Evolutionary conservation across 805 yeast species (phyloP).

Genomic region (Ogataea angusta): DNA sequence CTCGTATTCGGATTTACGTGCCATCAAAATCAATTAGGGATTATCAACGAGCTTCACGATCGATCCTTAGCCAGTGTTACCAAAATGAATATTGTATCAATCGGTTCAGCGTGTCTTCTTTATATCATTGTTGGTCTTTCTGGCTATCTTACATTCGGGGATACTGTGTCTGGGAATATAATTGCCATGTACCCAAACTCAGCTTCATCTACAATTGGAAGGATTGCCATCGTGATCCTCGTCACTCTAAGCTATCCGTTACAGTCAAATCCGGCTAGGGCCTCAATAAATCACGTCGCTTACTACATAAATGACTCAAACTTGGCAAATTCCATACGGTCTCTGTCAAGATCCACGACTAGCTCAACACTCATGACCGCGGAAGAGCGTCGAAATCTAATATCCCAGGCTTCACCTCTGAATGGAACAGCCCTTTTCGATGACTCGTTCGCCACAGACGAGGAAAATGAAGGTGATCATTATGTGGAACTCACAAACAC

Average conservation of each 20-base stretch:
- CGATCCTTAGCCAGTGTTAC: conserved; percentile 46
- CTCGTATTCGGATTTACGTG: conserved; percentile 94
- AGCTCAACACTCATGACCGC: conserved; percentile 12
- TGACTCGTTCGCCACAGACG: conserved; percentile 16
- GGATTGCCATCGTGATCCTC: conserved; percentile 73
- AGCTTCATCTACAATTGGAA: conserved; percentile 68
- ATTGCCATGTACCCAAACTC: conserved; percentile 71
- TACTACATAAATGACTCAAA: conserved; percentile 40
- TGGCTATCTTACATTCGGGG: conserved; percentile 88
- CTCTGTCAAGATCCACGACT: conserved; percentile 21
- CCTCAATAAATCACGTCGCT: conserved; percentile 71
- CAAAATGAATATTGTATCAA: conserved; percentile 48
- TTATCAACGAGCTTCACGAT: conserved; percentile 74
- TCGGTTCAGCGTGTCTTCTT: conserved; percentile 55
- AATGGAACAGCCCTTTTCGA: conserved; percentile 16
- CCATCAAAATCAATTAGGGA: conserved; percentile 91
- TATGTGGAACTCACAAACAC: conserved; percentile 23
- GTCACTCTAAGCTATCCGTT: conserved; percentile 85
- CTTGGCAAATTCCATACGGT: conserved; percentile 23
- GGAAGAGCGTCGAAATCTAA: conserved; percentile 17
- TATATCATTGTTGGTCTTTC: conserved; percentile 73
- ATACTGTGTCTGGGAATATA: conserved; percentile 72
- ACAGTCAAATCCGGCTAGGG: conserved; percentile 88
- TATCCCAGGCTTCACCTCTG: conserved; percentile 8
- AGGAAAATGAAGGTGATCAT: conserved; percentile 18